Base-by-base conservation (phyloP, 108 stramenopile species). In the Seminavis robusta region DNA sequence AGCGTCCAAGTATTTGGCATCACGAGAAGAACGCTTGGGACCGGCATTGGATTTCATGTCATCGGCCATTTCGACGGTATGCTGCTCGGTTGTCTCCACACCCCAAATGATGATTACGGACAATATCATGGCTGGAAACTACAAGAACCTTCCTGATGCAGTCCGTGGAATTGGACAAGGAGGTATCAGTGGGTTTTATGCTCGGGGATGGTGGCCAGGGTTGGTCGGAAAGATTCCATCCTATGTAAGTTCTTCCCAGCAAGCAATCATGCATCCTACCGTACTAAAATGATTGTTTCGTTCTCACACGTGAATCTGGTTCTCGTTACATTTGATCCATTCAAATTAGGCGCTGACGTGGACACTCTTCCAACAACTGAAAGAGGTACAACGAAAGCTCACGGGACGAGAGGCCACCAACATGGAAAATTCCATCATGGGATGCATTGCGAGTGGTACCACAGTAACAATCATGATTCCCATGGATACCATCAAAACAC, bases 391-490 rank as follows among this genome's bases (percentile, higher is more conserved):
- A 40, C 49, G 42, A 17, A 55, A 60, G 27, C 37, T 85, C 15
- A 47, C 56, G 6, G 47, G 85, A 3, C 81, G 87, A 38, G 76
- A 73, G 6, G 91, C 95, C 3, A 72, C 70, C 25, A 81, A 97
- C 53, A 59, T 81, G 48, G 94, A 94, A 73, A 97, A 98, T 59
- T 86, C 96, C 20, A 77, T 95, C 57, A 81, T 92, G 88, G 95
- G 97, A 32, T 95, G 94, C 52, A 46, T 93, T 49, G 95, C 95
- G 1, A 90, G 92, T 63, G 90, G 94, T 5, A 80, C 83, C 24
- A 89, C 92, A n/a, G 96, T 97, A 3, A 85, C 85, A 42, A 77
- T 98, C 27, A 97, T 97, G 95, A 98, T 97, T 47, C 98, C 98
- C 1, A 80, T 98, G 86, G 98, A 98, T 65, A 98, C 95, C 1